Base-by-base conservation (phyloP, 768 basidiomycete species). In the Leccinum fibrillosum region DNA sequence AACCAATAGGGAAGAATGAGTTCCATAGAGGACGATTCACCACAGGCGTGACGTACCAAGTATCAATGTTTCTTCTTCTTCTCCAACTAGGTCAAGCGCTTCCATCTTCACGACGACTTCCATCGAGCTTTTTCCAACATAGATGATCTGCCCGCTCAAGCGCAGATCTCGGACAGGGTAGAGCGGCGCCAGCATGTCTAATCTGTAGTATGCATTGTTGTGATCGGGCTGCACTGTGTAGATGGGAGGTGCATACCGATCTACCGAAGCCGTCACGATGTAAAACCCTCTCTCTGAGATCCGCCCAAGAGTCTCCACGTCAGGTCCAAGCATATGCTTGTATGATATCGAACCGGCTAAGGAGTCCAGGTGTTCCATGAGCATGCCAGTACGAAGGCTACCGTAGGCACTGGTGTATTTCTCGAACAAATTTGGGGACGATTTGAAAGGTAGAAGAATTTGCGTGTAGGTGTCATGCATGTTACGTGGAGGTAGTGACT, bases 61-160 rank as follows among this genome's bases (percentile, higher is more conserved):
- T 63, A 71, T 64, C 62, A 90, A 75, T 32, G 90, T 80, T 21
- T 21, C 21, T 8, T 88, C 86, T 61, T 85, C 79, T 5, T 75
- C 72, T 32, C 74, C 75, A 17, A 75, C 76, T n/a, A 65, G 66
- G 19, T 77, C 77, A 28, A 86, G 71, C 3, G 78, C 83, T 67
- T 92, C 89, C 87, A 93, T 89, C 69, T 88, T 89, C 45, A 94
- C 86, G 4, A 84, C 88, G n/a, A 93, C 84, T 67, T 93, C 90
- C 84, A 93, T 89, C 0, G 88, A 90, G 55, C 86, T 88, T 49
- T 69, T 77, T 0, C 90, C 92, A 0, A 86, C 86, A 63, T 86
- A 88, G 34, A 92, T 86, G 19, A 93, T 90, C 65, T 92, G 90
- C 0, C 91, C 92, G 37, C 86, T 86, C 34, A 92, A 74, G 26